Evolutionary conservation across 2,329 filamentous ascomycete genomes (phyloP), one percentile per base, ranked within the genome.

Genomic region (Calonectria pseudoreteaudii): DNA sequence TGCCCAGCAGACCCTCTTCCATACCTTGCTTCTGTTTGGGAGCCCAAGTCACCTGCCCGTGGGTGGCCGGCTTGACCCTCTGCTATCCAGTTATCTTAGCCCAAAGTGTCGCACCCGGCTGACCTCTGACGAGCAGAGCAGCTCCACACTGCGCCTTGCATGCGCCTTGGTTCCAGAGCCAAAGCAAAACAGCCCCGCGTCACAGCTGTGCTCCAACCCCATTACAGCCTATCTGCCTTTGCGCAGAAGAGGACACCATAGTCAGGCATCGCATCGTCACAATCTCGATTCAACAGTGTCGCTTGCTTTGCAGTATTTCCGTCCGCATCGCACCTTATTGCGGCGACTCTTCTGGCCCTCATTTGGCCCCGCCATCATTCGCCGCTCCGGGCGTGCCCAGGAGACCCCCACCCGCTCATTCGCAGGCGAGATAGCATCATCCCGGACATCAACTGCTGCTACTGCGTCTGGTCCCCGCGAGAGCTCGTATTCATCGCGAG

Each of bases 351-450:
- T 18, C 30, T n/a, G 47, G 30, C 36, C 36, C 5, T 23, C 23
- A 20, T 49, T 11, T 36, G 38, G 26, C 56, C 58, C 26, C 23
- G 60, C 49, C 62, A 74, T 72, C 71, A 72, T 56, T 62, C 65
- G 65, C 56, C 70, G 23, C 49, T 47, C 26, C 65, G 67, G 44
- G 50, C 70, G 67, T 34, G 34, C 31, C 34, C 41, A 52, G 64
- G 47, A 34, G 30, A 76, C 64, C 73, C 50, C 36, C 66, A 68
- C 49, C 31, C 74, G 53, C 73, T 67, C 67, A 68, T 38, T 66
- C 50, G 60, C 60, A 72, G 68, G 58, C 70, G 49, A 74, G 73
- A 80, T 74, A 80, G 69, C 76, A 79, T 73, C 74, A 74, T 72
- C 66, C 41, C 49, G 38, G 44, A 34, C 58, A 26, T 50, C 38